A percentile compares a stretch with the other conserved stretches of the same genome.
phyloP scores from a whole-genome alignment of 768 basidiomycete genomes.

The Podaxis sp. region DNA sequence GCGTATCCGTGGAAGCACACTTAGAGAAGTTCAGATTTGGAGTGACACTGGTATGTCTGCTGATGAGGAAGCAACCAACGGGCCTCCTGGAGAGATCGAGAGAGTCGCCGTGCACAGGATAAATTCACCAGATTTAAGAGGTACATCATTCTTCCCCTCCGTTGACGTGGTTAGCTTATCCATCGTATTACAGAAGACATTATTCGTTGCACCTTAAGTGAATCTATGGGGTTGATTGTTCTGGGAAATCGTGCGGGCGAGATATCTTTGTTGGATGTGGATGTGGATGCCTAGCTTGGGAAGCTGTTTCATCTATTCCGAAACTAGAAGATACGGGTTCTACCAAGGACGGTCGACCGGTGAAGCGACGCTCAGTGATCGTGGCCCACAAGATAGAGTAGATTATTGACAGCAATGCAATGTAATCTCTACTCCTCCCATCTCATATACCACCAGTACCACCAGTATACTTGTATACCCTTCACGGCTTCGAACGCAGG shows the following conservation, averaged over 20 bases:
- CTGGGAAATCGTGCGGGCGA: slow-evolving; percentile 42
- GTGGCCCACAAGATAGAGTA: no score
- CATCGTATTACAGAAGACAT: slow-evolving; percentile 38
- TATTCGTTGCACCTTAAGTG: slow-evolving; percentile 44
- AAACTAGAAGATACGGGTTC: no score
- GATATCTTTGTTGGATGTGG: slow-evolving; percentile 30
- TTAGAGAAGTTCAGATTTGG: slow-evolving; percentile 49
- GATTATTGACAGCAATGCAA: no score
- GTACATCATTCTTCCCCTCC: slow-evolving; percentile 22
- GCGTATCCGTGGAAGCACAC: slow-evolving; percentile 40
- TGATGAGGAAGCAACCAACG: slow-evolving; percentile 1
- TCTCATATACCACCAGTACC: no score
- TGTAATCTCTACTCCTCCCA: no score
- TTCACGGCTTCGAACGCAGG: no score
- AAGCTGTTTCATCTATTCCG: no score
- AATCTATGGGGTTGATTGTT: slow-evolving; percentile 42
- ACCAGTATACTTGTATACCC: no score
- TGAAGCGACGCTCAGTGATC: no score
- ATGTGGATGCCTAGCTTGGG: neutral
- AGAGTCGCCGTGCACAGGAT: slow-evolving; percentile 30
- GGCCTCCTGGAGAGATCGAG: slow-evolving; percentile 25
- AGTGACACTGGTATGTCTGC: neutral
- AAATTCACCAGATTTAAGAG: slow-evolving; percentile 40
- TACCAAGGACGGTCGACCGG: no score
- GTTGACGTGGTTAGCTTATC: neutral